Evolutionary conservation across 202 grass and related monocot genomes (phyloP), one percentile per base, ranked within the genome.

Genomic region (Musa balbisiana): DNA sequence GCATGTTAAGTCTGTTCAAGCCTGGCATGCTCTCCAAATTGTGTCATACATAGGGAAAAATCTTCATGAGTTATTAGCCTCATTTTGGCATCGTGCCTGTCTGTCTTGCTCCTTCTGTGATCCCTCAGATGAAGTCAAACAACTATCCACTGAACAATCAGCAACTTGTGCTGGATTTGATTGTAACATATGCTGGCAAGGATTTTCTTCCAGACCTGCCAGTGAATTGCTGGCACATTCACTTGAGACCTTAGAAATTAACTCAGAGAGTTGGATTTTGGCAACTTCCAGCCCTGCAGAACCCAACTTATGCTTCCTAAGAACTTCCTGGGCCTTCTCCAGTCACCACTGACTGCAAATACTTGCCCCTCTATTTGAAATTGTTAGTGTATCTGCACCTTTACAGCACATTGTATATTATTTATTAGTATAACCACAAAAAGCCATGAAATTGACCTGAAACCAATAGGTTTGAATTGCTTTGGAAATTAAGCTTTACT

Each of bases 301-400:
- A 56, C 72, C 53, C 24, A 74, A 74, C 5, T 23, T 74, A 16
- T 74, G 72, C 25, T 74, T 56, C 1, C 49, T 15, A 74, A 74
- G 50, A 53, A 53, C 58, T n/a, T 74, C 72, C 26, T 58, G 72
- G 51, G 72, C 72, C 53, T 74, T 74, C 24, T 74, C 72, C 19
- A 74, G 22, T n/a, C n/a, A n/a, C n/a, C 52, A 74, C 53, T 49
- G 72, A 74, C 53, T 74, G 72, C 53, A 74, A 74, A 33, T 74
- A 74, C 24, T 55, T 74, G 49, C 72, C 72, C n/a, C 24, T 59
- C 72, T 55, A 74, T 74, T 16, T 24, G 53, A 1, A 29, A 24
- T 33, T 74, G 52, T 23, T 58, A 74, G 22, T 74, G 72, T 58
- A 53, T 56, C 33, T 74, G 72, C 25, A 69, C 66, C 66, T 69